Base-by-base conservation (phyloP, 139 green algal species). In the Auxenochlorella pyrenoidosa region DNA sequence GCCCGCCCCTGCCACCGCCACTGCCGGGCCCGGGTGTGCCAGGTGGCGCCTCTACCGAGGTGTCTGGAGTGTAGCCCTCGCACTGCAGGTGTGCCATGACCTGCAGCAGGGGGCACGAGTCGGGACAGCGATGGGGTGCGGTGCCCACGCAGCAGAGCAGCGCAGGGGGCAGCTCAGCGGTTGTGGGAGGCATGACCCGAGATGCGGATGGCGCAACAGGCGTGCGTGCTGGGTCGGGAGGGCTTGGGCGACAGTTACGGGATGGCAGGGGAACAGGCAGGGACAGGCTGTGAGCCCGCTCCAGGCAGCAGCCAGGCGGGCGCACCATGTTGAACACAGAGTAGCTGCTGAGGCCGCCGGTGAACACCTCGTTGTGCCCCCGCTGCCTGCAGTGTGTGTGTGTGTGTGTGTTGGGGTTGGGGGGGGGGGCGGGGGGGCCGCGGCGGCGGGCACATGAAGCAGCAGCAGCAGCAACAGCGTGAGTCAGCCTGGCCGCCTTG, bases 351-450 rank as follows among this genome's bases (percentile, higher is more conserved):
- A 98, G 83, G 36, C 94, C 95, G 18, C 95, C 94, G 28, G 85
- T 90, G 79, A 93, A 94, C 13, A 95, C 92, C 89, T 98, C 95
- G 58, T 98, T 97, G 19, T 97, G 85, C 58, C 91, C 88, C 34
- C 76, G 66, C 73, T 97, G 76, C 75, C 89, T 85, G 80, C 79
- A 10, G 12, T 59, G 59, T 2, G 10, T 5, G 26, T 24, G 54
- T 15, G 54, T 63, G 54, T 63, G 15, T 15, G 54, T 63, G 15
- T 63, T 15, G 15, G 54, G 54, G 54, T 18, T n/a, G 60, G 3
- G 4, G 19, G 21, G 22, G 60, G 60, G 8, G 19, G 24, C 8
- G 60, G 12, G 22, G 60, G 22, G 12, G 60, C 60, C 24, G 60
- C 3, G 21, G 60, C 24, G 5, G 60, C 60, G 4, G 24, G n/a